phyloP scores from a whole-genome alignment of 495 filamentous ascomycete species.

The Lasiosphaeriaceae sp. region DNA sequence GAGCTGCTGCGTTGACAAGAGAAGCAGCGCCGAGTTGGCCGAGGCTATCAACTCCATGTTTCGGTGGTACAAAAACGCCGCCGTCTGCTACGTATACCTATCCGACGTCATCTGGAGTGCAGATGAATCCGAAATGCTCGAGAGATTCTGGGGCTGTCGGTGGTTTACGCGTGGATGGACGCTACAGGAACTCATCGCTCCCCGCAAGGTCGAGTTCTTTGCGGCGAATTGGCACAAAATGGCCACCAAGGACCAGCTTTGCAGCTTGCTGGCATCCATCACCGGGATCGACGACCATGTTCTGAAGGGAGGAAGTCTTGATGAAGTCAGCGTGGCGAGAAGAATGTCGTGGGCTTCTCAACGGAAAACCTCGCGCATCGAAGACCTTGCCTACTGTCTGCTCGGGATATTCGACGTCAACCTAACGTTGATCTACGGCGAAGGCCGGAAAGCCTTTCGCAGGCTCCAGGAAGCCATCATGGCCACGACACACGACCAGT shows the following conservation, averaged over 20 bases:
- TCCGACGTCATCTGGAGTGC: background rate
- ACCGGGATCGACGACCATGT: conserved; percentile 6
- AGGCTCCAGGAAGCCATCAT: conserved; percentile 15
- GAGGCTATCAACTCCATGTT: background rate
- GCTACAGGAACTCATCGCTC: conserved; percentile 21
- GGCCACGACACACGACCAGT: conserved; percentile 6
- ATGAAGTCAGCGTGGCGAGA: conserved; percentile 3
- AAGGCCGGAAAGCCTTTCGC: conserved; percentile 10
- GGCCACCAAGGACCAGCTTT: conserved; percentile 4
- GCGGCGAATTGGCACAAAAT: conserved; percentile 19
- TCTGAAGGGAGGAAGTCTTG: background rate
- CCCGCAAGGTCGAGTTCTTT: conserved; percentile 25
- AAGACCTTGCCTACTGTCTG: conserved; percentile 16
- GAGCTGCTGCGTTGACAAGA: background rate
- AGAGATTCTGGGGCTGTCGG: background rate
- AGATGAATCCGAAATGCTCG: too few relatives aligned
- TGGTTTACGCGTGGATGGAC: background rate
- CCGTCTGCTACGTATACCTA: background rate
- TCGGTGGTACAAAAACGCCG: background rate
- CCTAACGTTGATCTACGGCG: conserved; percentile 14
- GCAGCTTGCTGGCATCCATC: background rate
- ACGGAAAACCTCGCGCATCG: conserved; percentile 7
- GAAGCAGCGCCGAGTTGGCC: background rate
- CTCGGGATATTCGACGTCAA: conserved; percentile 15
- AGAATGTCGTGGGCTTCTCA: conserved; percentile 14